Base-by-base conservation (phyloP, 2,329 filamentous ascomycete species). In the Cordyceps militaris region DNA sequence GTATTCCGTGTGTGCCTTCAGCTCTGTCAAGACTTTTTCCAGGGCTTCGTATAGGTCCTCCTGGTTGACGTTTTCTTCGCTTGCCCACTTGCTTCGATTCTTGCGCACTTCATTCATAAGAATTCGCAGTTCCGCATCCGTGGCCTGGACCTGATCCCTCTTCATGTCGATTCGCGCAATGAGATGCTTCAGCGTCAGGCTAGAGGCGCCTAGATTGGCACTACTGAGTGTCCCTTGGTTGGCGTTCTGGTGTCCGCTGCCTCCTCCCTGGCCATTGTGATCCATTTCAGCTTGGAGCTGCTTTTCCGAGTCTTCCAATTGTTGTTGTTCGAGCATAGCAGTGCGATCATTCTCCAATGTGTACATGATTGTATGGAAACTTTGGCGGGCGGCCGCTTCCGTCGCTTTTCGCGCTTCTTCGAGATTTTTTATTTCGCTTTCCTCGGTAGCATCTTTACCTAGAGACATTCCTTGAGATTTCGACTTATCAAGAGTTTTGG, bases 1-100 rank as follows among this genome's bases (percentile, higher is more conserved):
- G 72, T 97, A 95, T 71, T 99, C 94, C 2, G 91, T 96, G 76
- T 95, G 92, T 36, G 94, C 94, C 73, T 97, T 97, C 57, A 99
- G 84, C 71, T 97, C 93, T 67, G 92, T 96, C 67, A 99, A 79
- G 54, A 99, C 94, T 75, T 97, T 97, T 71, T 99, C 94, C 14
- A 94, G 80, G 11, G 94, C 91, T 75, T 99, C 94, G 70, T 99
- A 99, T 6, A 99, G 80, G 73, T 99, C 94, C 72, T 99, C 94
- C 73, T 99, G 94, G 60, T 94, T 93, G 61, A 99, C 88, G 64
- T 95, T 94, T 65, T 99, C 94, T 72, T 97, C 94, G 70, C 89
- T 97, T 3, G 94, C 93, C 94, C 94, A 99, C 74, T 99, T 99
- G 73, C 93, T 97, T 66, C 94, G 82, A 66, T 97, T 97, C 73